Evolutionary conservation across 2,329 filamentous ascomycete species (phyloP).

Genomic region (Pyrenophora seminiperda): DNA sequence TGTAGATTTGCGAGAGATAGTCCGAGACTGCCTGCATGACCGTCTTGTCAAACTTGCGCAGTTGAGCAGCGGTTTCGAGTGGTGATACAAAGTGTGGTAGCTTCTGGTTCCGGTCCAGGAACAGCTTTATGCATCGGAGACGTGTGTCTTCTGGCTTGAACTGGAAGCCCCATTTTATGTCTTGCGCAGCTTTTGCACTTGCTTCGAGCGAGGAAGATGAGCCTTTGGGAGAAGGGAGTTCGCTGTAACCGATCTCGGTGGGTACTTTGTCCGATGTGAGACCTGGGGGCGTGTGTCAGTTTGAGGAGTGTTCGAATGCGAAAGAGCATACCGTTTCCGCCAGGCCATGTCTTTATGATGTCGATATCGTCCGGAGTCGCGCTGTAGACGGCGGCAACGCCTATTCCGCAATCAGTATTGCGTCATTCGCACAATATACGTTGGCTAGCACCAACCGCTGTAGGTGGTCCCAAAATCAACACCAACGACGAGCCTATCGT

Average conservation of each 20-base stretch:
- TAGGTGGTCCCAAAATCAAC: slow-evolving; percentile 88
- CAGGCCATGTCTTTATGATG: slow-evolving; percentile 82
- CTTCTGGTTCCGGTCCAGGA: slow-evolving; percentile 79
- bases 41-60: slow-evolving; percentile 75
- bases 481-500: slow-evolving; percentile 73
- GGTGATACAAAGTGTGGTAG: slow-evolving; percentile 80
- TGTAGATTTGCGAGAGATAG: slow-evolving; percentile 76
- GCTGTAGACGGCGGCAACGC: slow-evolving; percentile 74
- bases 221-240: slow-evolving; percentile 16
- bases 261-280: slow-evolving; percentile 89
- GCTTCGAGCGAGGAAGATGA: slow-evolving; percentile 28
- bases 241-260: slow-evolving; percentile 69
- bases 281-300: slow-evolving; percentile 29
- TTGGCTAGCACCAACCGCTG: slow-evolving; percentile 58
- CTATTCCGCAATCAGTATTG: slow-evolving; percentile 32
- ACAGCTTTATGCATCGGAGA: slow-evolving; percentile 81
- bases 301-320: not conserved
- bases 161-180: slow-evolving; percentile 78
- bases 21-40: slow-evolving; percentile 80
- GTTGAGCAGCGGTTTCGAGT: slow-evolving; percentile 75
- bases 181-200: slow-evolving; percentile 25
- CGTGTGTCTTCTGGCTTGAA: slow-evolving; percentile 78
- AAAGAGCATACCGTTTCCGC: slow-evolving; percentile 65
- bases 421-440: not conserved
- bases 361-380: slow-evolving; percentile 79